Conservation (phyloP, 1,284 basidiomycete genomes). For the Exsudoporus floridanus region DNA sequence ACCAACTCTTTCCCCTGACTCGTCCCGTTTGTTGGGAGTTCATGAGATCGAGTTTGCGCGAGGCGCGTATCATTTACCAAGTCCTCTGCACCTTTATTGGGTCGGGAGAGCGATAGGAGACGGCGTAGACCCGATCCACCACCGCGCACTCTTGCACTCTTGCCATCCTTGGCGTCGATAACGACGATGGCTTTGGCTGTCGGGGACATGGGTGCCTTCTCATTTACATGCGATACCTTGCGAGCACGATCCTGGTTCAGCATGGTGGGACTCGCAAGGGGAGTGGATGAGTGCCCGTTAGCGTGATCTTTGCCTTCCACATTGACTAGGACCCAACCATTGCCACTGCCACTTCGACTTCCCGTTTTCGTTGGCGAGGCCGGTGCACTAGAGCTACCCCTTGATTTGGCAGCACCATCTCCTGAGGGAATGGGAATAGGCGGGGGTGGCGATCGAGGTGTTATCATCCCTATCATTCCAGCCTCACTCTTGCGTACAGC, state of each 20-base stretch:
- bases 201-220: constrained; percentile 39
- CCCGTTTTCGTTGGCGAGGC: constrained; percentile 37
- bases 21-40: constrained; percentile 20
- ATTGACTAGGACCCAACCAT: constrained; percentile 66
- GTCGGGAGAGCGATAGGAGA: constrained; percentile 34
- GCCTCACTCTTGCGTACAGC: constrained; percentile 52
- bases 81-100: constrained; percentile 34
- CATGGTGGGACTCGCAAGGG: constrained; percentile 34
- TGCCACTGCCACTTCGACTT: constrained; percentile 39
- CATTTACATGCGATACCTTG: constrained; percentile 26
- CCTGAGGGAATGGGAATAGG: constrained; percentile 30
- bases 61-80: constrained; percentile 27
- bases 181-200: constrained; percentile 60
- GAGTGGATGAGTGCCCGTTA: constrained; percentile 27
- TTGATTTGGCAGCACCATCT: constrained; percentile 27
- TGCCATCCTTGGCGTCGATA: constrained; percentile 55
- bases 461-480: constrained; percentile 49
- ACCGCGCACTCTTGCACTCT: constrained; percentile 34
- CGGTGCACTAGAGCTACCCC: constrained; percentile 26
- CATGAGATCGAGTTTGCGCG: constrained; percentile 29
- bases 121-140: constrained; percentile 36
- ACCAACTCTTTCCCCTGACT: constrained; percentile 23
- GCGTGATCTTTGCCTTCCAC: constrained; percentile 47
- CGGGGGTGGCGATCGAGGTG: constrained; percentile 30
- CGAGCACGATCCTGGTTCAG: constrained; percentile 30